Conservation (phyloP, 106 monocot species). For the Alisma plantagoaquatica region DNA sequence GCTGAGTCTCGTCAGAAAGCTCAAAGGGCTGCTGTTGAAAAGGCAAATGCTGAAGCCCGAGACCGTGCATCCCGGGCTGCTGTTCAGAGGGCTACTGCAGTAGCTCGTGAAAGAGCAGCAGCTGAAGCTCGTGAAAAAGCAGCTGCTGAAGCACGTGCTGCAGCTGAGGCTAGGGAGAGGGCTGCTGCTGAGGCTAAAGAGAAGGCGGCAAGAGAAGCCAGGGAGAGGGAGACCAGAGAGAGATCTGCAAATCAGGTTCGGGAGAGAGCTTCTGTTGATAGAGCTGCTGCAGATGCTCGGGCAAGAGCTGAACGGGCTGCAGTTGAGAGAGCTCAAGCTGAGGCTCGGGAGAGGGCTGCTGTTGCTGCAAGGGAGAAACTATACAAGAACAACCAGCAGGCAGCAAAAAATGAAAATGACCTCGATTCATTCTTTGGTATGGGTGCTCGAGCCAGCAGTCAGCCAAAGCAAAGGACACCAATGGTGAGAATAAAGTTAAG, state of each 20-base stretch:
- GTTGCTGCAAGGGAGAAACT: slow-evolving; percentile 53
- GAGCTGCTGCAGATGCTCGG: slow-evolving; percentile 65
- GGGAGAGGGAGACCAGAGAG: slow-evolving; percentile 7
- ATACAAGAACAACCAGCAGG: no score
- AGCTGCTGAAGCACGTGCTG: slow-evolving; percentile 19
- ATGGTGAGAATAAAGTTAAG: slow-evolving; percentile 21
- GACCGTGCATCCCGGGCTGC: slow-evolving; percentile 36
- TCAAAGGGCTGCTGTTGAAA: slow-evolving; percentile 60
- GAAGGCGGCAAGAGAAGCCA: slow-evolving; percentile 20
- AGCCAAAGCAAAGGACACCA: slow-evolving; percentile 58
- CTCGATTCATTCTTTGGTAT: slow-evolving; percentile 79
- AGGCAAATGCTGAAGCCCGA: slow-evolving; percentile 52
- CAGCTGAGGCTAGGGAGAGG: slow-evolving; percentile 28
- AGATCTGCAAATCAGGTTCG: no score
- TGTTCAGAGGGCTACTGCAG: slow-evolving; percentile 36
- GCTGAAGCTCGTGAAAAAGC: slow-evolving; percentile 18
- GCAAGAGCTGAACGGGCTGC: slow-evolving; percentile 44
- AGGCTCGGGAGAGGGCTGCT: slow-evolving; percentile 55
- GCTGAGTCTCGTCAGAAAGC: slow-evolving; percentile 48
- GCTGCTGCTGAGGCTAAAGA: slow-evolving; percentile 25
- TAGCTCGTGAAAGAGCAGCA: slow-evolving; percentile 30
- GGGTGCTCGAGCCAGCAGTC: slow-evolving; percentile 67
- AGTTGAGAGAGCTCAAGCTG: slow-evolving; percentile 45
- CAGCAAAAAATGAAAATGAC: slow-evolving; percentile 83
- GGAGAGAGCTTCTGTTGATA: no score